Percentiles rank a stretch among this genome's conserved stretches.
Evolutionary conservation across 2,329 filamentous ascomycete species (phyloP).

Genomic region (Trichoderma brevicompactum): DNA sequence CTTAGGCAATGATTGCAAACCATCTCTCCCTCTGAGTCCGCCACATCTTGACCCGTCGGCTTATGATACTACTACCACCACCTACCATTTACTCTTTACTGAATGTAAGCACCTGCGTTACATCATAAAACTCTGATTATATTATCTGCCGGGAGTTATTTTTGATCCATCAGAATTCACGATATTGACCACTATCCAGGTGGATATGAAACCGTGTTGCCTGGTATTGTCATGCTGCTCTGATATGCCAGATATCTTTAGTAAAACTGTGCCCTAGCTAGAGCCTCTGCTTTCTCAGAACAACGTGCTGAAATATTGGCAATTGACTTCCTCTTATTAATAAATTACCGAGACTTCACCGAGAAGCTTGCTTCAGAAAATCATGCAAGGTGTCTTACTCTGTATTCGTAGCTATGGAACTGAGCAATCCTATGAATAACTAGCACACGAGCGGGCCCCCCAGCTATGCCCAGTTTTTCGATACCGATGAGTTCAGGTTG

Average conservation of each 20-base stretch:
- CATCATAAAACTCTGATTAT: neutral
- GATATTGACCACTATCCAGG: no score
- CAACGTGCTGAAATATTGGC: neutral
- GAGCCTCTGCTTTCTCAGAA: neutral
- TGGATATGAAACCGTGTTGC: no score
- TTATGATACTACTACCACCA: neutral
- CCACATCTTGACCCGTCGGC: neutral
- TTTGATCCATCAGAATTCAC: no score
- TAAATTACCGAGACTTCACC: neutral
- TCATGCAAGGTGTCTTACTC: neutral
- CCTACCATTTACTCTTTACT: neutral
- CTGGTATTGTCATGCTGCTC: neutral
- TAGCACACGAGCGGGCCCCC: no score
- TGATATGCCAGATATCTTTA: neutral
- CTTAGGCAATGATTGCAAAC: slow-evolving; percentile 1
- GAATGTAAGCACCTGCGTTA: neutral
- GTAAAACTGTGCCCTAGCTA: neutral
- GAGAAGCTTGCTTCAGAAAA: neutral
- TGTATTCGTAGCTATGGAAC: no score
- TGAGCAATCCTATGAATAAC: no score
- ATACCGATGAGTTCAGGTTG: no score
- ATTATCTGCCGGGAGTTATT: neutral
- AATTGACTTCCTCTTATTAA: neutral
- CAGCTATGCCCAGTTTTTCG: no score
- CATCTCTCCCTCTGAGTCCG: neutral